These are phyloP conservation scores for Ophiostoma fasciatum DNA, from an alignment of 2,329 filamentous ascomycete genomes.

Conservation along the genomic window DNA sequence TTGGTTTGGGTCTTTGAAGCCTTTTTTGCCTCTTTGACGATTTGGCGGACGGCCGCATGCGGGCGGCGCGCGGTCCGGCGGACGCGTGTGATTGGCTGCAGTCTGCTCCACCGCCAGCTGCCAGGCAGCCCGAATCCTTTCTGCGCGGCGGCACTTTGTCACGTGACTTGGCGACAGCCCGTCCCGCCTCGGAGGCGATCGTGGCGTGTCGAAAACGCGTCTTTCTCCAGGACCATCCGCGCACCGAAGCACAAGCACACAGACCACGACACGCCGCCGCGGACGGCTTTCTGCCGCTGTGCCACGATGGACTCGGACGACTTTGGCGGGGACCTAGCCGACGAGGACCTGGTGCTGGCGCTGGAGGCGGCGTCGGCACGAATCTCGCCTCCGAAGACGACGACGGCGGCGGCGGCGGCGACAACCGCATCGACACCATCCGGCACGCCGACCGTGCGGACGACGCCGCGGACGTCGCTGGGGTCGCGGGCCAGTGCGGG, in stretches of 20 bases:
- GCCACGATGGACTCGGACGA: conserved; percentile 36
- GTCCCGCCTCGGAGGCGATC: no score
- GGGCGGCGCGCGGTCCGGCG: no score
- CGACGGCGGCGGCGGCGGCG: not conserved
- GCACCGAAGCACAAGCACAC: no score
- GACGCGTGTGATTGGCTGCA: no score
- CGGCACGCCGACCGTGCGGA: not conserved
- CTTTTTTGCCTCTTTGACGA: not conserved
- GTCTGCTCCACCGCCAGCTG: no score
- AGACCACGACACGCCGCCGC: not conserved
- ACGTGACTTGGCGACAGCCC: conserved; percentile 12
- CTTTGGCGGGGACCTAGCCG: conserved; percentile 48
- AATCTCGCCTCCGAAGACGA: not conserved
- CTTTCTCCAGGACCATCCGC: no score
- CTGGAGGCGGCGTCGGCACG: conserved; percentile 19
- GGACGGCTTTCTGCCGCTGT: not conserved
- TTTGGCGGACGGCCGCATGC: no score
- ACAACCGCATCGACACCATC: not conserved
- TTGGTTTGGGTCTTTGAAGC: no score
- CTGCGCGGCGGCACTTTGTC: no score
- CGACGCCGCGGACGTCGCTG: not conserved
- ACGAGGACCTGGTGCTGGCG: conserved; percentile 49
- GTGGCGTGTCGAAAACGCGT: conserved; percentile 4
- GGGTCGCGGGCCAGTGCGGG: not conserved
- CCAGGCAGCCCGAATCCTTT: no score